phyloP scores from a whole-genome alignment of 345 rosid genomes.

The Corymbia maculata region DNA sequence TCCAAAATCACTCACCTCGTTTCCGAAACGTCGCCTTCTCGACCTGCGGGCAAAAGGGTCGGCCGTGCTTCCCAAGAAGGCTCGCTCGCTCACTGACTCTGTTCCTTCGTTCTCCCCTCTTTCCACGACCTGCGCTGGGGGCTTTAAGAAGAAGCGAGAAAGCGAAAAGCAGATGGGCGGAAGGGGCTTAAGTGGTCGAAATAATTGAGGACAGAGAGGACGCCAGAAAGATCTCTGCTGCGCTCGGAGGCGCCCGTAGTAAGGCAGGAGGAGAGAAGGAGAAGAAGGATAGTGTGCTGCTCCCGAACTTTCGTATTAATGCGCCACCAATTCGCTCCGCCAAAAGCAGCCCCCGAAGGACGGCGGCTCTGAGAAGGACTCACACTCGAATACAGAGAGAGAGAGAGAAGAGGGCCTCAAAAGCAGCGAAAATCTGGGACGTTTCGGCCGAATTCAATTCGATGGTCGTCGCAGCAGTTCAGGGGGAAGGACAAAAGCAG shows the following conservation, averaged over 20 bases:
- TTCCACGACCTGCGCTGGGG: neutral
- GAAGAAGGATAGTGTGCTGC: neutral
- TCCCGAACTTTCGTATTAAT: conserved; percentile 4
- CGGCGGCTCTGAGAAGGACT: conserved; percentile 4
- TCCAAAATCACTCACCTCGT: neutral
- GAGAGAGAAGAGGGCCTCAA: conserved; percentile 16
- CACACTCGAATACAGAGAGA: conserved; percentile 2
- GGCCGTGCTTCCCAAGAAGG: neutral
- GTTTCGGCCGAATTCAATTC: neutral
- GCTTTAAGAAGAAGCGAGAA: neutral
- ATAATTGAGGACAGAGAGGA: neutral
- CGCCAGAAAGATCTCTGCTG: neutral
- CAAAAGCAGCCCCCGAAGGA: neutral
- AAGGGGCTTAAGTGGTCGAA: conserved; percentile 9
- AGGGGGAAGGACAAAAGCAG: neutral
- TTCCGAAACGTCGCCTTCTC: neutral
- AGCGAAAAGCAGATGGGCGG: neutral
- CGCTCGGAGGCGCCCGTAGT: neutral
- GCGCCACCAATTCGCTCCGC: conserved; percentile 14
- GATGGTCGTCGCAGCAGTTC: neutral
- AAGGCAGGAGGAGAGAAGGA: neutral
- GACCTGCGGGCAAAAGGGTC: neutral
- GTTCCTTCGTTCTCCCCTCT: neutral
- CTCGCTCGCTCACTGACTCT: neutral
- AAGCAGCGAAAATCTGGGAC: conserved; percentile 13